phyloP scores from a whole-genome alignment of 257 asterid species.

The Craterostigma plantagineum region DNA sequence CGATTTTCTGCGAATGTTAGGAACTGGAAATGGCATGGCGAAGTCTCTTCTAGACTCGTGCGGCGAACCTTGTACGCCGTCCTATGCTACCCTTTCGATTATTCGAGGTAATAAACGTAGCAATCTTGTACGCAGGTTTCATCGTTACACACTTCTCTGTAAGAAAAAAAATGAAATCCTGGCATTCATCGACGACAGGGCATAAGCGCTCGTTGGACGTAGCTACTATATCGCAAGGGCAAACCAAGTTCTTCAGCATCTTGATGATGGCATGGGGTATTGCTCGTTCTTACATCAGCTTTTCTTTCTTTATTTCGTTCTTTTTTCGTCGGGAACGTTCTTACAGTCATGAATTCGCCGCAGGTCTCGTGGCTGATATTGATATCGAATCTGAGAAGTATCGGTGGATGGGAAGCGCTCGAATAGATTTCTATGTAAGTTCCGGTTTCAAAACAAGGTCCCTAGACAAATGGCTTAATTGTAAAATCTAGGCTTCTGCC shows the following conservation, averaged over 20 bases:
- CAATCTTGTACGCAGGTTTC: not conserved
- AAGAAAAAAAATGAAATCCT: slow-evolving; percentile 4
- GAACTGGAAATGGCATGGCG: slow-evolving; percentile 94
- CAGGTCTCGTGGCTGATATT: slow-evolving; percentile 69
- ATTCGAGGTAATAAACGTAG: slow-evolving; percentile 46
- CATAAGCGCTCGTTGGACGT: slow-evolving; percentile 49
- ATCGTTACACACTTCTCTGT: not conserved
- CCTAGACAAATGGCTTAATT: not conserved
- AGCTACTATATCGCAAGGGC: slow-evolving; percentile 43
- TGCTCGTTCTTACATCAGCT: too few species aligned
- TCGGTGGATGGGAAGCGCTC: slow-evolving; percentile 99
- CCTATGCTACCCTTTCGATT: slow-evolving; percentile 56
- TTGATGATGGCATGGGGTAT: slow-evolving; percentile 78
- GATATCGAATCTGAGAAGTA: slow-evolving; percentile 96
- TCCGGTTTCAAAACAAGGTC: not conserved
- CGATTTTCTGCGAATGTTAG: slow-evolving; percentile 18
- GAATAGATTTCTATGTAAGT: slow-evolving; percentile 84
- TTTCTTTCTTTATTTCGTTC: too few species aligned
- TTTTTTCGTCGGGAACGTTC: too few species aligned
- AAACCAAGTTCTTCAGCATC: slow-evolving; percentile 31
- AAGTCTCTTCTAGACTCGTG: slow-evolving; percentile 79
- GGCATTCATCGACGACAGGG: slow-evolving; percentile 29
- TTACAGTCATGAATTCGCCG: not conserved
- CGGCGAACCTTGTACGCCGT: slow-evolving; percentile 67
- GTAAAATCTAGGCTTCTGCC: not conserved